phyloP scores from a whole-genome alignment of 1,139 yeast species.

The Saccharomyces hybrid region DNA sequence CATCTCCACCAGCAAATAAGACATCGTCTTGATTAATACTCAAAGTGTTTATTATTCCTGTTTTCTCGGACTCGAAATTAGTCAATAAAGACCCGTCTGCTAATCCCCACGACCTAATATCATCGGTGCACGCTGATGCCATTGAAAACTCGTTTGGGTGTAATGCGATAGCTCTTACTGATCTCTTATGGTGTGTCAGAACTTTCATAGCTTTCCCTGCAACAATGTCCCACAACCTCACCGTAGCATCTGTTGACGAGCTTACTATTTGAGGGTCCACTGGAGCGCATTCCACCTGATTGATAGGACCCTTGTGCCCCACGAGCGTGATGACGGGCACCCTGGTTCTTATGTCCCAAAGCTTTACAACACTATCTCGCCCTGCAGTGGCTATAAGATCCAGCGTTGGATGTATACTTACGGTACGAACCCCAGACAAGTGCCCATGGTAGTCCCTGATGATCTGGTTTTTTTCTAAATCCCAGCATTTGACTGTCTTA shows the following conservation, averaged over 20 bases:
- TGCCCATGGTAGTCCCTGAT: slow-evolving; percentile 92
- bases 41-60: slow-evolving; percentile 60
- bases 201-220: slow-evolving; percentile 54
- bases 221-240: slow-evolving; percentile 76
- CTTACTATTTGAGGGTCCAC: slow-evolving; percentile 82
- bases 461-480: slow-evolving; percentile 74
- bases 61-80: slow-evolving; percentile 40
- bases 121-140: slow-evolving; percentile 75
- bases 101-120: slow-evolving; percentile 72
- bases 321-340: slow-evolving; percentile 65
- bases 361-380: slow-evolving; percentile 74
- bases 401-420: slow-evolving; percentile 78
- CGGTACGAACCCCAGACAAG: slow-evolving; percentile 77
- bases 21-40: slow-evolving; percentile 60
- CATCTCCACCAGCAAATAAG: slow-evolving; percentile 75
- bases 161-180: slow-evolving; percentile 63
- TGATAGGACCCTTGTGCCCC: slow-evolving; percentile 77
- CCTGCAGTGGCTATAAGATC: slow-evolving; percentile 88
- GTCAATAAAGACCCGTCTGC: slow-evolving; percentile 71
- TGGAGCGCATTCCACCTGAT: slow-evolving; percentile 56
- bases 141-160: slow-evolving; percentile 72
- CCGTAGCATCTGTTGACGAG: slow-evolving; percentile 77
- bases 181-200: slow-evolving; percentile 76
- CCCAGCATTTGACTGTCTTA: slow-evolving; percentile 92
- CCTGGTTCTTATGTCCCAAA: slow-evolving; percentile 90